Evolutionary conservation across 2,329 filamentous ascomycete genomes (phyloP).

Genomic region (Daldinia sp.): DNA sequence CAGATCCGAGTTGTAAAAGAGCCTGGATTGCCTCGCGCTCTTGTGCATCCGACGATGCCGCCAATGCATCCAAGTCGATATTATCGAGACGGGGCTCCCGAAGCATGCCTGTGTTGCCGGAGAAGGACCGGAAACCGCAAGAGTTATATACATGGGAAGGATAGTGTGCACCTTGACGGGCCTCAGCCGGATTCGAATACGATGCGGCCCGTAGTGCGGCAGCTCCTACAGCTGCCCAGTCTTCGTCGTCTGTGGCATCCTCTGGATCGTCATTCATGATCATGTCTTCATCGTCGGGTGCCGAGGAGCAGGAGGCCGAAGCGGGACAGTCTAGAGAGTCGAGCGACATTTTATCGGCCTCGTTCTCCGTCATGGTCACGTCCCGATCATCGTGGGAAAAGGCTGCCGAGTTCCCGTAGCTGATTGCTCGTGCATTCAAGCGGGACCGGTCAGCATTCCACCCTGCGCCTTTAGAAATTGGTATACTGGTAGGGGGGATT

Average conservation of each 20-base stretch:
- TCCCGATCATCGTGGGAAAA: constrained; percentile 79
- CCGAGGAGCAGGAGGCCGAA: constrained; percentile 82
- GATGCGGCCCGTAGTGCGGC: constrained; percentile 80
- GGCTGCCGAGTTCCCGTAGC: constrained; percentile 76
- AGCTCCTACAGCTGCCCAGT: constrained; percentile 91
- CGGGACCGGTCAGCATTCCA: constrained; percentile 63
- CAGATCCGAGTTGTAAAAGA: constrained; percentile 82
- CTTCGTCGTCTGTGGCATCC: constrained; percentile 93
- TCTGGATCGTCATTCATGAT: constrained; percentile 80
- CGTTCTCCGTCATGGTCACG: constrained; percentile 80
- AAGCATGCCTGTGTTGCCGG: constrained; percentile 64
- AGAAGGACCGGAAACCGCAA: constrained; percentile 61
- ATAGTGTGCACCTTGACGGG: constrained; percentile 67
- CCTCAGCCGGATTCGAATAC: constrained; percentile 66
- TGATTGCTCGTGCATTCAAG: constrained; percentile 65
- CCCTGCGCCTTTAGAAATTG: constrained; percentile 62
- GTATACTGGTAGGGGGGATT: constrained; percentile 65
- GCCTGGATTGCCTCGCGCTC: constrained; percentile 87
- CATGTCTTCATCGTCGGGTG: constrained; percentile 73
- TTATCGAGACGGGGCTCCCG: constrained; percentile 64
- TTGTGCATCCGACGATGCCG: constrained; percentile 71
- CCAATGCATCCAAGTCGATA: constrained; percentile 65
- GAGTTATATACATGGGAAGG: constrained; percentile 63
- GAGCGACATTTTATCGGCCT: constrained; percentile 95
- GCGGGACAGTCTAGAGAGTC: constrained; percentile 74